Conservation (phyloP, 257 asterid genomes). For the Paraleonurus japonicus region DNA sequence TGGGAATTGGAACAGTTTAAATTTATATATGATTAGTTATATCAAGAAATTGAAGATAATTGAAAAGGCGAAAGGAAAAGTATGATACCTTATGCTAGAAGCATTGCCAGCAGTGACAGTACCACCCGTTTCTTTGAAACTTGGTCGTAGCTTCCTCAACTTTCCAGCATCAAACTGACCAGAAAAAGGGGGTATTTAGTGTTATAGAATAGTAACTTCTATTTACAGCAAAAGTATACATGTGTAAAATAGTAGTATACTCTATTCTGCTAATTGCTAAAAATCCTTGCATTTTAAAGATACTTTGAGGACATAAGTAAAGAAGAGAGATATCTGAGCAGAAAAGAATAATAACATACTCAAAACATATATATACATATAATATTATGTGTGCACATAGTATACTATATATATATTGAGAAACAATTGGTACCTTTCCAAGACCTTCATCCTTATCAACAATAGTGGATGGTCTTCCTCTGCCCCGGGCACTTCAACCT, state of each 20-base stretch:
- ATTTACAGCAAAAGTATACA: not conserved
- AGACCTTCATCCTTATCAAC: conserved; percentile 96
- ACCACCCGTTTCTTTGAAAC: conserved; percentile 97
- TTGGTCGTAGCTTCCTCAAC: conserved; percentile 91
- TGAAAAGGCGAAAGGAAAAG: conserved; percentile 9
- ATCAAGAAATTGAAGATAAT: not conserved
- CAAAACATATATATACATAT: not conserved
- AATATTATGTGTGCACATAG: not conserved
- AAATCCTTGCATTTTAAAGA: not conserved
- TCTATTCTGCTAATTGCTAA: not conserved
- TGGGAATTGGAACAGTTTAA: conserved; percentile 1
- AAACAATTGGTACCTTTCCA: conserved; percentile 63
- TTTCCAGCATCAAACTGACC: conserved; percentile 91
- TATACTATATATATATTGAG: not conserved
- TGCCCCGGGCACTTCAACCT: conserved; percentile 98
- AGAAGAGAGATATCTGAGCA: not conserved
- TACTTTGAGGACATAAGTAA: conserved; percentile 13
- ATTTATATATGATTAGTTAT: not conserved
- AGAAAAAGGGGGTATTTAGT: conserved; percentile 20
- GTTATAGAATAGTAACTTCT: not conserved
- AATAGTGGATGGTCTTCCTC: conserved; percentile 88
- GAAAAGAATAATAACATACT: not conserved
- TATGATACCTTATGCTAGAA: conserved; percentile 84
- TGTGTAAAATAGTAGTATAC: not conserved
- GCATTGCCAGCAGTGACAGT: conserved; percentile 98